These are phyloP conservation scores for Candida stauntonica DNA, from an alignment of 805 yeast species.

Conservation along the genomic window DNA sequence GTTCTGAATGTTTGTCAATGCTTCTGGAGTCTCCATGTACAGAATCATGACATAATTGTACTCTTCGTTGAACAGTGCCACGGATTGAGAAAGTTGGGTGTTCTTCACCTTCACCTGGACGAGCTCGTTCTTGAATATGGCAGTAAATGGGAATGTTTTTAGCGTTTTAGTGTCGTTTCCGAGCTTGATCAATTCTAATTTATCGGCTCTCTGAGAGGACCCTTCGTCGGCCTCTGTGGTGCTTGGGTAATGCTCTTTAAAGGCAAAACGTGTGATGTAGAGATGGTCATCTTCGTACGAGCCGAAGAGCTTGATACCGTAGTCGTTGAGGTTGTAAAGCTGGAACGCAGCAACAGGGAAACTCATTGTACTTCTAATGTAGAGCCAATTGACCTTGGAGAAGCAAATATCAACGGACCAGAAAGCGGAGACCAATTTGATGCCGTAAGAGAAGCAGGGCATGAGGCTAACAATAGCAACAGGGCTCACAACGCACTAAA, in stretches of 20 bases:
- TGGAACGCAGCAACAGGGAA: constrained; percentile 21
- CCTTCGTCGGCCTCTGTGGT: constrained; percentile 19
- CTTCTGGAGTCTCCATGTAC: constrained; percentile 12
- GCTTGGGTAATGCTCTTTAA: constrained; percentile 19
- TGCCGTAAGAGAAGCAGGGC: too few relatives aligned
- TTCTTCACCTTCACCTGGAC: constrained; percentile 10
- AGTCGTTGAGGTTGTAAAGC: constrained; percentile 24
- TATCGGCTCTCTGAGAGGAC: constrained; percentile 22
- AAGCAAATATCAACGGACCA: too few relatives aligned
- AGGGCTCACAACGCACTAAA: too few relatives aligned
- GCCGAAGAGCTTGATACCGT: constrained; percentile 22
- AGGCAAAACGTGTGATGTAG: constrained; percentile 20
- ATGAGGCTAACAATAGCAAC: too few relatives aligned
- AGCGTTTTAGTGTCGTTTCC: constrained; percentile 8
- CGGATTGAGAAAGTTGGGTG: constrained; percentile 10
- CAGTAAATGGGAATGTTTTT: constrained; percentile 24
- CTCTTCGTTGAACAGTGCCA: constrained; percentile 20
- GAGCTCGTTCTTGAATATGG: constrained; percentile 17
- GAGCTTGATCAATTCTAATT: constrained; percentile 8
- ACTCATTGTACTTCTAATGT: too few relatives aligned
- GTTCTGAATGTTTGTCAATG: constrained; percentile 1
- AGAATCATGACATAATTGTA: constrained; percentile 23
- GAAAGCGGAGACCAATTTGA: too few relatives aligned
- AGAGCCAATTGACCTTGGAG: too few relatives aligned
- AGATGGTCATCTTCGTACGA: constrained; percentile 18